These are phyloP conservation scores for Linnemannia schmuckeri DNA, from an alignment of 192 early-diverging fungal species.

Conservation along the genomic window DNA sequence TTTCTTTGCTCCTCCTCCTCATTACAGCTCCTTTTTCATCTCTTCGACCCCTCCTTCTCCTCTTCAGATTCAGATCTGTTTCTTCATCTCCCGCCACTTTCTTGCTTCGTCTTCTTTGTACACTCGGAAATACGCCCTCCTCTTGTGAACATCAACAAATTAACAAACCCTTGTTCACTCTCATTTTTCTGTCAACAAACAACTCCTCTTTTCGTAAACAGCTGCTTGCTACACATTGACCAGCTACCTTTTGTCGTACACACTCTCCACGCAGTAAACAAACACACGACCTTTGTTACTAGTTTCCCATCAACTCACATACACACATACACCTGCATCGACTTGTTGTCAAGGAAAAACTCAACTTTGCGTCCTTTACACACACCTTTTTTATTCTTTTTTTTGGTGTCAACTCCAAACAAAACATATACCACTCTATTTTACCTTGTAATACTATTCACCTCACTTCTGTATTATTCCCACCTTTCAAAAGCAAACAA, in stretches of 20 bases:
- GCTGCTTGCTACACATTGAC: not conserved
- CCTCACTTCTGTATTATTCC: not conserved
- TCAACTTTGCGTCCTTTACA: not conserved
- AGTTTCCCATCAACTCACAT: not conserved
- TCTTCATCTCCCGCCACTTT: not conserved
- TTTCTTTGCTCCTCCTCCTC: not conserved
- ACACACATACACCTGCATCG: slow-evolving; percentile 17
- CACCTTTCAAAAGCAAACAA: not conserved
- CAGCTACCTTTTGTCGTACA: slow-evolving; percentile 12
- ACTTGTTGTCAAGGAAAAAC: slow-evolving; percentile 48
- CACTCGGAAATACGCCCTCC: not conserved
- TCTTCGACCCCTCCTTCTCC: not conserved
- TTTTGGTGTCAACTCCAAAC: slow-evolving; percentile 42
- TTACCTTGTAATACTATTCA: not conserved
- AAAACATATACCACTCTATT: slow-evolving; percentile 19
- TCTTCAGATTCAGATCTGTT: not conserved
- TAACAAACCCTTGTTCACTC: not conserved
- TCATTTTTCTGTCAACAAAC: not conserved
- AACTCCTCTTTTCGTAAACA: slow-evolving; percentile 10
- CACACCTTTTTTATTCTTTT: slow-evolving; percentile 38
- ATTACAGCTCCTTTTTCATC: not conserved
- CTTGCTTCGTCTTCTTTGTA: not conserved
- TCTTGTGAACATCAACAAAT: not conserved
- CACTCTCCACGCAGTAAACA: not conserved
- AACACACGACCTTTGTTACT: not conserved